Percentiles rank a stretch among this genome's conserved stretches.
phyloP scores from a whole-genome alignment of 441 rosid genomes.

The Macaranga tanarius region DNA sequence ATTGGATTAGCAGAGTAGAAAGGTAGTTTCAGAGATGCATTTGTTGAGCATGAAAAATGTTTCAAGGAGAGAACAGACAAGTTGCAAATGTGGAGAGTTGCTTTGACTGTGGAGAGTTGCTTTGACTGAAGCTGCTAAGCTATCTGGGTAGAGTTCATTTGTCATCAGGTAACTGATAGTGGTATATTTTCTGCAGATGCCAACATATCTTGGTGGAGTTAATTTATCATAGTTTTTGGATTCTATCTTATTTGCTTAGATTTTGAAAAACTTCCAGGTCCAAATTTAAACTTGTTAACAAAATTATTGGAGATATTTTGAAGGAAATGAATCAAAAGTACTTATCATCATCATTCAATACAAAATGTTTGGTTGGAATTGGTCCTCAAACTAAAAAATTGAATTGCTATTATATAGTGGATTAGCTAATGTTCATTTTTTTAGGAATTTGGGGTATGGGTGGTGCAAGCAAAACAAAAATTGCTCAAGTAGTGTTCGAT shows the following conservation, averaged over 20 bases:
- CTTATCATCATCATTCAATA: not conserved
- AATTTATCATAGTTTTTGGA: too few relatives aligned
- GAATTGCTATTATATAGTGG: not conserved
- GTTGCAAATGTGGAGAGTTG: not conserved
- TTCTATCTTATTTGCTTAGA: too few relatives aligned
- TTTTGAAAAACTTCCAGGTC: not conserved
- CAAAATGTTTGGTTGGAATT: not conserved
- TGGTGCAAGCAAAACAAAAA: conserved; percentile 18
- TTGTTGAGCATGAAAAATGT: not conserved
- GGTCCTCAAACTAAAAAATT: not conserved
- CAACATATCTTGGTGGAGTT: too few relatives aligned
- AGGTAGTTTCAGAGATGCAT: not conserved
- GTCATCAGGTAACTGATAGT: not conserved
- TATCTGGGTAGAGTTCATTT: not conserved
- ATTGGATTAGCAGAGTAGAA: not conserved
- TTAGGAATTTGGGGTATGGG: conserved; percentile 25
- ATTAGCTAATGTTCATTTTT: not conserved
- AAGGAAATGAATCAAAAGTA: not conserved
- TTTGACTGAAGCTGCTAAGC: not conserved
- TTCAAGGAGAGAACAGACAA: not conserved
- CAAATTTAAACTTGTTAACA: not conserved
- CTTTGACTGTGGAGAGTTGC: too few relatives aligned
- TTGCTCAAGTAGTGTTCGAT: conserved; percentile 15
- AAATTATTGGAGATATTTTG: not conserved
- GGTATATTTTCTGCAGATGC: too few relatives aligned